A percentile compares a stretch with the other conserved stretches of the same genome.
These are phyloP conservation scores for Pichia paraexigua DNA, from an alignment of 805 yeast species.

Conservation along the genomic window DNA sequence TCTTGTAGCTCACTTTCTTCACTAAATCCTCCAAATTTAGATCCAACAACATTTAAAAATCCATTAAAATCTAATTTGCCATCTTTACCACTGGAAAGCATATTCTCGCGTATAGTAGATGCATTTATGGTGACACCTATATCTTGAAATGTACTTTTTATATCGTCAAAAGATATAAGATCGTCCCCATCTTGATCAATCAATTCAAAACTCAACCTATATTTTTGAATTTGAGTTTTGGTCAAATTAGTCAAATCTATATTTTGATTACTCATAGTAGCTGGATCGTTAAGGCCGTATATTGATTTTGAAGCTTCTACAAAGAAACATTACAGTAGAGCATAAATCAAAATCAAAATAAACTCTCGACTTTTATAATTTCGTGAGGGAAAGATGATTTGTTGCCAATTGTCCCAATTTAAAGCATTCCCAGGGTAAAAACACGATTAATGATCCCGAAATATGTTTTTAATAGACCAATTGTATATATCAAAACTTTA, in stretches of 20 bases:
- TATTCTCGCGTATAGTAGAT: conserved; percentile 32
- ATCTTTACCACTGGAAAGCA: conserved; percentile 43
- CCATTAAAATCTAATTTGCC: conserved; percentile 51
- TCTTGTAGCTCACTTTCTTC: conserved; percentile 44
- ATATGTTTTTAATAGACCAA: too few relatives aligned
- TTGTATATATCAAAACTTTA: too few relatives aligned
- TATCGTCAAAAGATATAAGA: conserved; percentile 44
- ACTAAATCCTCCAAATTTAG: conserved; percentile 41
- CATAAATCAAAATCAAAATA: neutral
- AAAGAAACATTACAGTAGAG: too few relatives aligned
- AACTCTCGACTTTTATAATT: neutral
- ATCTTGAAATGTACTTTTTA: conserved; percentile 33
- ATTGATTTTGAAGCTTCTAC: too few relatives aligned
- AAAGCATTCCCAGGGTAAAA: neutral
- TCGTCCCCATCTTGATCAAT: conserved; percentile 82
- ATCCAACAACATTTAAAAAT: conserved; percentile 56
- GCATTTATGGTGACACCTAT: conserved; percentile 44
- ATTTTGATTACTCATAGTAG: neutral
- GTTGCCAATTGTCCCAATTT: neutral
- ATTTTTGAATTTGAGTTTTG: conserved; percentile 53
- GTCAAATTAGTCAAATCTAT: conserved; percentile 46
- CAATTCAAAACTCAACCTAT: conserved; percentile 68
- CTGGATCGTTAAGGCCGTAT: neutral
- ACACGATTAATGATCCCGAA: too few relatives aligned
- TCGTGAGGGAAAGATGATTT: neutral